Conservation (phyloP, 805 yeast species). For the Wickerhamiella sergipiensis region DNA sequence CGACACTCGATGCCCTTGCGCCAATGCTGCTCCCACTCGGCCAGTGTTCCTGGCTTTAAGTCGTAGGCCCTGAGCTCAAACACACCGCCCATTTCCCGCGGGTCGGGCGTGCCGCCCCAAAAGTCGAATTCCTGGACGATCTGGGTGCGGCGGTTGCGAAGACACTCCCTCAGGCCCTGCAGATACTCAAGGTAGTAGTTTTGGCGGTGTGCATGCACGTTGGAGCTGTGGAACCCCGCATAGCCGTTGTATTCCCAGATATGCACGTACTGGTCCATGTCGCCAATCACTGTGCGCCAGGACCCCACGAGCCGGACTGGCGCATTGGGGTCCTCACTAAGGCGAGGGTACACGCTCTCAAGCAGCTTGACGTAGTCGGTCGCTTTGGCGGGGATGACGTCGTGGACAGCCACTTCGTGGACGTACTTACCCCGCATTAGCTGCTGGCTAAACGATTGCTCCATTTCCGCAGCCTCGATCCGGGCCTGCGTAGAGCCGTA, state of each 20-base stretch:
- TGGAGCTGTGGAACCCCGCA: constrained; percentile 28
- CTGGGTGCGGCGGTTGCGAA: constrained; percentile 24
- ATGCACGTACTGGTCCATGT: constrained; percentile 28
- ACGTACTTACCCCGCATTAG: constrained; percentile 30
- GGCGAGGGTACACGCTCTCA: constrained; percentile 22
- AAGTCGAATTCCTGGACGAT: constrained; percentile 31
- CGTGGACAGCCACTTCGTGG: constrained; percentile 28
- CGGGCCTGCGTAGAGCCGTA: constrained; percentile 27
- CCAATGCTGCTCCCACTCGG: constrained; percentile 34
- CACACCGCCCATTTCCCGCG: constrained; percentile 29
- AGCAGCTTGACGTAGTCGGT: constrained; percentile 26
- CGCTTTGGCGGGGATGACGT: constrained; percentile 25
- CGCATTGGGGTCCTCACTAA: constrained; percentile 22
- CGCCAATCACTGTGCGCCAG: constrained; percentile 32
- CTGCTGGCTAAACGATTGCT: constrained; percentile 23
- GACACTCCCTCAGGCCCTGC: constrained; percentile 21
- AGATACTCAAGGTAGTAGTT: constrained; percentile 21
- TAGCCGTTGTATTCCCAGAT: constrained; percentile 33
- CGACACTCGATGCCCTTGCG: constrained; percentile 29
- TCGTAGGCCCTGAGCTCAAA: constrained; percentile 30
- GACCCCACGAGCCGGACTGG: constrained; percentile 29
- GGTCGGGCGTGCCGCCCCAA: constrained; percentile 34
- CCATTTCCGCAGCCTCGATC: constrained; percentile 24
- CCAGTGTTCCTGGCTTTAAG: constrained; percentile 27
- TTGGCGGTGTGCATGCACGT: constrained; percentile 23